Percentiles rank a stretch among this genome's conserved stretches.
These are phyloP conservation scores for Phytophthora colocasiae DNA, from an alignment of 352 stramenopile genomes.

Conservation along the genomic window DNA sequence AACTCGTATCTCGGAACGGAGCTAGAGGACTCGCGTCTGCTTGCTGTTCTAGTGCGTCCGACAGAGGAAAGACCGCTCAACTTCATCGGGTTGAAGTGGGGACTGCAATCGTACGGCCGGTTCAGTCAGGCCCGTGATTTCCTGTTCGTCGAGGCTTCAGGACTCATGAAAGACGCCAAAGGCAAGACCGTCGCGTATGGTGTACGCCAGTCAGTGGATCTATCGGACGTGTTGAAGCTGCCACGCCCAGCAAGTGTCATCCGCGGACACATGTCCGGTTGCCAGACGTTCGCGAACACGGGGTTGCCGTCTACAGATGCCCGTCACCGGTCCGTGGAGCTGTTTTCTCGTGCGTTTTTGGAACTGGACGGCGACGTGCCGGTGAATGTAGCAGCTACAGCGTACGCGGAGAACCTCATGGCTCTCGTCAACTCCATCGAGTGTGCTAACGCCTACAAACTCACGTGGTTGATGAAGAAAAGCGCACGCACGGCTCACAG, in stretches of 20 bases:
- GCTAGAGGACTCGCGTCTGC: constrained; percentile 39
- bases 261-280: constrained; percentile 33
- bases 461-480: constrained; percentile 44
- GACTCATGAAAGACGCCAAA: constrained; percentile 37
- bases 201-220: constrained; percentile 38
- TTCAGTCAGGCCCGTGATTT: constrained; percentile 47
- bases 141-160: constrained; percentile 49
- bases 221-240: constrained; percentile 34
- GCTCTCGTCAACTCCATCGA: constrained; percentile 38
- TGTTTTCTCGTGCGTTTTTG: constrained; percentile 42
- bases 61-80: constrained; percentile 41
- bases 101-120: constrained; percentile 31
- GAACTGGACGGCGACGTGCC: constrained; percentile 34
- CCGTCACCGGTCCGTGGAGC: constrained; percentile 27
- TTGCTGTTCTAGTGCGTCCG: constrained; percentile 34
- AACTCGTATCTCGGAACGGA: constrained; percentile 43
- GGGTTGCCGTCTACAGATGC: constrained; percentile 21
- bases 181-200: constrained; percentile 38
- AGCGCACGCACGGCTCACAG: constrained; percentile 5
- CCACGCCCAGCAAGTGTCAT: constrained; percentile 38
- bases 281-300: constrained; percentile 37
- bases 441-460: constrained; percentile 41
- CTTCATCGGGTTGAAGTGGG: constrained; percentile 52
- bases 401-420: constrained; percentile 30
- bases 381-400: constrained; percentile 20